These are phyloP conservation scores for Metschnikowia dekortorum DNA, from an alignment of 805 yeast species.

Conservation along the genomic window DNA sequence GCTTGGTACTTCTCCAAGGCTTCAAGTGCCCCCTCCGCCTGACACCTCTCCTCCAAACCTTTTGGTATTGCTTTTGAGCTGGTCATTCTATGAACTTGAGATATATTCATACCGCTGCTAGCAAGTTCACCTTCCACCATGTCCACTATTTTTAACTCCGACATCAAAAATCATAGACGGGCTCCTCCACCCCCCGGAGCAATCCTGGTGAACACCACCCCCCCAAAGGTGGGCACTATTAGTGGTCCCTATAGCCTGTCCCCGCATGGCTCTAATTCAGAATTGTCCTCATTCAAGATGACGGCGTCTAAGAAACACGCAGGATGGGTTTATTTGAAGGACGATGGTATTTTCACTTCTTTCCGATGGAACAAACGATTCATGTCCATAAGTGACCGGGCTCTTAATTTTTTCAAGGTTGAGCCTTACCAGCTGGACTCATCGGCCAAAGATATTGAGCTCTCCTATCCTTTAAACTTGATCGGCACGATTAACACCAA, in stretches of 20 bases:
- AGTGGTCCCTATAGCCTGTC: not conserved
- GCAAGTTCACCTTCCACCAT: conserved; percentile 14
- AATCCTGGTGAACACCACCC: not conserved
- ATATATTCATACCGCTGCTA: not conserved
- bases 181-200: conserved; percentile 42
- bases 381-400: conserved; percentile 70
- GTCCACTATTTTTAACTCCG: conserved; percentile 39
- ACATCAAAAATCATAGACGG: conserved; percentile 37
- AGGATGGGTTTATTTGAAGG: conserved; percentile 92
- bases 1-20: not conserved
- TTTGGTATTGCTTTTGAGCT: not conserved
- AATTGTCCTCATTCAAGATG: conserved; percentile 7
- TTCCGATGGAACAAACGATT: conserved; percentile 92
- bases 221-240: not conserved
- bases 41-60: not conserved
- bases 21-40: not conserved
- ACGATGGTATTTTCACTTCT: conserved; percentile 77
- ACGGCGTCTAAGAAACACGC: conserved; percentile 27
- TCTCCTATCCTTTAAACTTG: conserved; percentile 36
- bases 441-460: conserved; percentile 44
- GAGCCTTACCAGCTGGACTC: conserved; percentile 38
- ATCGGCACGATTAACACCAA: conserved; percentile 51
- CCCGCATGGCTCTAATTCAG: conserved; percentile 2
- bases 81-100: not conserved
- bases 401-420: conserved; percentile 67